Base-by-base conservation (phyloP, 2,329 filamentous ascomycete genomes). In the Cryphonectria carpinicola region DNA sequence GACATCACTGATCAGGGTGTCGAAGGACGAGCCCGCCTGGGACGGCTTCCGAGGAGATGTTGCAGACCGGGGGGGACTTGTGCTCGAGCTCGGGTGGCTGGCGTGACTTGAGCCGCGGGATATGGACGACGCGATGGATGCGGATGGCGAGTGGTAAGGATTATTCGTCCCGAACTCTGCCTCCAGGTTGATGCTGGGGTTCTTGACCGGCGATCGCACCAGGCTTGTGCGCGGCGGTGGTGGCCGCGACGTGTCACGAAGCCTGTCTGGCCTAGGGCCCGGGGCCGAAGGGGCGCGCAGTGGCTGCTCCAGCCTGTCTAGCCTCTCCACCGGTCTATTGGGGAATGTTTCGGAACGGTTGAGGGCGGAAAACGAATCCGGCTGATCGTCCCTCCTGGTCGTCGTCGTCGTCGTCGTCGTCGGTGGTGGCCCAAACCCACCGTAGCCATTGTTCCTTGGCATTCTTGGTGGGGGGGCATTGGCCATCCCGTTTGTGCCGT, bases 121-220 rank as follows among this genome's bases (percentile, higher is more conserved):
- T 61, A 86, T 85, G 25, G 87, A 89, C 0, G 91, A 93, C 0
- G 89, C 90, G 37, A 87, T 85, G 1, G 91, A 93, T 71, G 88
- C 86, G 1, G 89, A 88, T 0, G 88, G 82, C 4, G 87, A 85
- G 75, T 93, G 90, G 75, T 92, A 91, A 0, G 89, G 87, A 74
- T 91, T 91, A 46, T 87, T 85, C 35, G 84, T 78, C 14, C 88
- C 88, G 74, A 90, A 90, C 70, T 90, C 89, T 43, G 83, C 84
- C 1, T 85, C 87, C 10, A 90, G 81, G 74, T 90, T 87, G 58
- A 90, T 83, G 4, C 78, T 80, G 2, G 84, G 82, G 8, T 75
- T 77, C 62, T 81, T 80, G 28, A 81, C 84, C 49, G 73, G 79
- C 1, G 84, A 82, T 2, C 81, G 82, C 39, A 87, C 77, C 11